Base-by-base conservation (phyloP, 75 land plant species). In the Cryptomeria japonica region DNA sequence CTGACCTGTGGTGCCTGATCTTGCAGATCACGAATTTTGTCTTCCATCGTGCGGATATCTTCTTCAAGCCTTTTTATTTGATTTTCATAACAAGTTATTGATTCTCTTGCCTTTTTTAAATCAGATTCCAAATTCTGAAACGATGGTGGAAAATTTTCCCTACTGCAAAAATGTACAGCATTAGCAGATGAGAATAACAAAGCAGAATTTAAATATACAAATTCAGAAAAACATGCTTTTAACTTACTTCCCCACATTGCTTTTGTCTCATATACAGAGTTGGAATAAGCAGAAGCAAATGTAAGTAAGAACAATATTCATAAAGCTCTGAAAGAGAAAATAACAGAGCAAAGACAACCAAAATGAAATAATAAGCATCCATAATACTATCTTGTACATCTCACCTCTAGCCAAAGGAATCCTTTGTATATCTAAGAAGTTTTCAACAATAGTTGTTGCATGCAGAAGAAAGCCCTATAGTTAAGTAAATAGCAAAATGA, bases 121-220 rank as follows among this genome's bases (percentile, higher is more conserved):
- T 82, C 84, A 82, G 84, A 38, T 32, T 82, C 84, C 84, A 82
- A 28, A n/a, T 82, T n/a, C 84, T 46, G 84, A 46, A 82, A 82
- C 12, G 84, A 82, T 46, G 84, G 47, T n/a, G 84, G 84, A 82
- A 82, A 82, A n/a, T 12, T 82, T 41, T 82, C 84, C 49, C 53
- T n/a, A n/a, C 84, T 46, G 84, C 53, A 46, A 46, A 82, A 82
- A 82, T 12, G 34, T n/a, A 12, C 51, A 82, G 25, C 15, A 82
- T 82, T 82, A 32, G 47, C 32, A 82, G 46, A 46, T 46, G 51
- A 82, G 32, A 82, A 44, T 12, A n/a, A 34, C 28, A 28, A 32
- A 82, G 34, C 46, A 82, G 34, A 46, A 28, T 10, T 8, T 12
- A 46, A 25, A 46, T n/a, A 44, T 13, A 46, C 5, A 12, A 46